These are phyloP conservation scores for Naematelia aurantialba DNA, from an alignment of 768 basidiomycete genomes.

Conservation along the genomic window DNA sequence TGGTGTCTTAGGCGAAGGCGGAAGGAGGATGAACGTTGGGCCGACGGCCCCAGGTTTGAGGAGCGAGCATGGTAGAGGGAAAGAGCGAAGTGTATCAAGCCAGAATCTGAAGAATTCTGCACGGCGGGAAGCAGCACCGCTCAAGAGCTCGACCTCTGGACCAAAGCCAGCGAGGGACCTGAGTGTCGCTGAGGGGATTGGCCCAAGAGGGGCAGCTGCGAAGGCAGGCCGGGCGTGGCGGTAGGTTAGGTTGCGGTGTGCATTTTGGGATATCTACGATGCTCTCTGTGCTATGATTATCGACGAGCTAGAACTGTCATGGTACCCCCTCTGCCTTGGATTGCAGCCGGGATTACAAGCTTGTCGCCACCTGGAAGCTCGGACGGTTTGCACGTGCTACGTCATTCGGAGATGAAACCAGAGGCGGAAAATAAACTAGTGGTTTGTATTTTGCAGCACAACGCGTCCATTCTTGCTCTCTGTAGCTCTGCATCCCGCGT, in stretches of 20 bases:
- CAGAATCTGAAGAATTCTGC: neutral
- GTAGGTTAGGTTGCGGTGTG: neutral
- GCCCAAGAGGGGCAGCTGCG: neutral
- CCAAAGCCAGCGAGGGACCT: neutral
- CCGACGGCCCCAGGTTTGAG: too few species aligned
- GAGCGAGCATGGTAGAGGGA: too few species aligned
- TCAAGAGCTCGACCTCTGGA: neutral
- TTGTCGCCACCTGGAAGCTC: neutral
- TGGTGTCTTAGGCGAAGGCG: slow-evolving; percentile 3
- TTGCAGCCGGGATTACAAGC: too few species aligned
- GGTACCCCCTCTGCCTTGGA: too few species aligned
- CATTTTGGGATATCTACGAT: neutral
- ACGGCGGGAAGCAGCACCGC: neutral
- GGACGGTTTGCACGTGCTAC: neutral
- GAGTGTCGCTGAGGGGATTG: neutral
- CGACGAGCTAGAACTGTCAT: too few species aligned
- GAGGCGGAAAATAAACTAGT: neutral
- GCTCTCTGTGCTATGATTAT: too few species aligned
- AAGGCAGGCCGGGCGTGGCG: neutral
- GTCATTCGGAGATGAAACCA: neutral
- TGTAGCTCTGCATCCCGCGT: too few species aligned
- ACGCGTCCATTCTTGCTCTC: neutral
- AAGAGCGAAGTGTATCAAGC: too few species aligned
- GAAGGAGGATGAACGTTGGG: slow-evolving; percentile 2
- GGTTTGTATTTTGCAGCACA: neutral